Evolutionary conservation across 371 early-diverging fungal genomes (phyloP).

Genomic region (Circinella umbellata): DNA sequence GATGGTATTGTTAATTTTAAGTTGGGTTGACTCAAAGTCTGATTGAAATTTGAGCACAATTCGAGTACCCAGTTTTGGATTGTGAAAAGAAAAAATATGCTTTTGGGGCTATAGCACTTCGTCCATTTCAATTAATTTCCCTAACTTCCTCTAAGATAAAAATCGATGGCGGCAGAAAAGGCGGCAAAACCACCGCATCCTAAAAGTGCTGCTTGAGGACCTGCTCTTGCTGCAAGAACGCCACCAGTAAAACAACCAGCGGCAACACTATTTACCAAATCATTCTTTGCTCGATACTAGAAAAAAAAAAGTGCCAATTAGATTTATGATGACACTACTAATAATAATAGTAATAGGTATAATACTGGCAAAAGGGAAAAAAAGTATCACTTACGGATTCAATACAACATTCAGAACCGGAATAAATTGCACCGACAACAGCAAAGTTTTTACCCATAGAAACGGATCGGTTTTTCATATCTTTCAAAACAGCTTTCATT

Average conservation of each 20-base stretch:
- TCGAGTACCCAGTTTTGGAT: too few species aligned
- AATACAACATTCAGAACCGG: constrained; percentile 93
- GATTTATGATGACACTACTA: neutral
- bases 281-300: constrained; percentile 95
- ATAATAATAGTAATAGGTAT: neutral
- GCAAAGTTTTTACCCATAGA: constrained; percentile 95
- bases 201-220: constrained; percentile 75
- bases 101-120: too few species aligned
- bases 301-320: neutral
- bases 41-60: too few species aligned
- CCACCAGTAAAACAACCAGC: constrained; percentile 97
- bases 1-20: too few species aligned
- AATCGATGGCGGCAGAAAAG: constrained; percentile 91
- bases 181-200: constrained; percentile 97
- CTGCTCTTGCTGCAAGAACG: constrained; percentile 79
- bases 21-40: too few species aligned
- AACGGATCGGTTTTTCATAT: constrained; percentile 84
- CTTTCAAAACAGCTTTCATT: constrained; percentile 79
- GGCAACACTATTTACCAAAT: constrained; percentile 85
- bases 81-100: too few species aligned
- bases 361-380: neutral
- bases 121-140: neutral
- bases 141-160: constrained; percentile 19
- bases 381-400: constrained; percentile 73
- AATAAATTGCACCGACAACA: constrained; percentile 88